These are phyloP conservation scores for Cyathus striatus DNA, from an alignment of 768 basidiomycete species.

Conservation along the genomic window DNA sequence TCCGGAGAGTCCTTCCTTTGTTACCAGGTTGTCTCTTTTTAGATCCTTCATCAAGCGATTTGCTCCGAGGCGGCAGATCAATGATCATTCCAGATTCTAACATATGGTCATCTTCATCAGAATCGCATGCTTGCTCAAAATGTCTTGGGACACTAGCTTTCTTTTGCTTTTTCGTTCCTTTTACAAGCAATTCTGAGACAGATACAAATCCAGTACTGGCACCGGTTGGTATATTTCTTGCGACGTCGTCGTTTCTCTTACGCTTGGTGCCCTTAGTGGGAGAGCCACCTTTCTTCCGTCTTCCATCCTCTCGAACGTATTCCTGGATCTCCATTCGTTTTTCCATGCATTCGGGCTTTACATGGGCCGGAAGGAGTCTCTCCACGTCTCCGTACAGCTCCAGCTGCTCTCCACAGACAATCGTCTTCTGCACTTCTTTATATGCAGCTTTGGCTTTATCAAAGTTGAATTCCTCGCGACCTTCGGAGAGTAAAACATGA, in stretches of 20 bases:
- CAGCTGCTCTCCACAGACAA: conserved; percentile 78
- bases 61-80: conserved; percentile 42
- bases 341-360: conserved; percentile 75
- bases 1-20: conserved; percentile 42
- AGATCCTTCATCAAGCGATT: conserved; percentile 33
- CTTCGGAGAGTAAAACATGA: conserved; percentile 88
- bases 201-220: conserved; percentile 69
- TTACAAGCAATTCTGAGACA: conserved; percentile 58
- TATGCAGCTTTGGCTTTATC: conserved; percentile 84
- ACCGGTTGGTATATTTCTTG: conserved; percentile 69
- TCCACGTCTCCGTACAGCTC: conserved; percentile 93
- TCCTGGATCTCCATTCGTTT: conserved; percentile 79
- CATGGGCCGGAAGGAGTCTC: conserved; percentile 73
- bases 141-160: conserved; percentile 27
- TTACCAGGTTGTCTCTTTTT: conserved; percentile 20
- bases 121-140: conserved; percentile 51
- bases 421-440: conserved; percentile 82
- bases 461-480: conserved; percentile 88
- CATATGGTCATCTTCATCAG: conserved; percentile 67
- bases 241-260: conserved; percentile 64
- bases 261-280: conserved; percentile 45
- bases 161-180: conserved; percentile 38
- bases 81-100: conserved; percentile 51
- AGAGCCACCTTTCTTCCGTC: conserved; percentile 35
- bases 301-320: conserved; percentile 53